A percentile compares a stretch with the other conserved stretches of the same genome.
phyloP scores from a whole-genome alignment of 495 filamentous ascomycete species.

The Glarea lozoyensis region DNA sequence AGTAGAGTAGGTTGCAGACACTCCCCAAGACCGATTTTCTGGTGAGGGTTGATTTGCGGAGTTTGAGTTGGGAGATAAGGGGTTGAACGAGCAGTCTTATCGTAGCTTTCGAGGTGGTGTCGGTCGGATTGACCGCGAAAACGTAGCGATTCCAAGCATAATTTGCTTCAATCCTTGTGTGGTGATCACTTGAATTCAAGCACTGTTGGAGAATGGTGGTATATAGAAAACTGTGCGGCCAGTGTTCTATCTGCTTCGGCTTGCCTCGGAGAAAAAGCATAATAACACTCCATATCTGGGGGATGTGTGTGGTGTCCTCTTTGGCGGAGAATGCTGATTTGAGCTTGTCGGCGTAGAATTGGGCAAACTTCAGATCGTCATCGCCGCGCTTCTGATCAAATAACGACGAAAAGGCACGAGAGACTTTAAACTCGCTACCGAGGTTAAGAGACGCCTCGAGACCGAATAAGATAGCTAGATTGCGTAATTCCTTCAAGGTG shows the following conservation, averaged over 20 bases:
- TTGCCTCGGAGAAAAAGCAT: slow-evolving; percentile 64
- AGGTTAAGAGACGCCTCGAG: slow-evolving; percentile 53
- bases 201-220: slow-evolving; percentile 68
- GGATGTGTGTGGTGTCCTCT: slow-evolving; percentile 58
- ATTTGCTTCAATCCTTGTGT: slow-evolving; percentile 67
- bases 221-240: slow-evolving; percentile 66
- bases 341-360: slow-evolving; percentile 59
- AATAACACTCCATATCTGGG: slow-evolving; percentile 80
- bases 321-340: slow-evolving; percentile 53
- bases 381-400: slow-evolving; percentile 48
- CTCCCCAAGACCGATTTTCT: slow-evolving; percentile 55
- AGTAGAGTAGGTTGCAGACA: slow-evolving; percentile 77
- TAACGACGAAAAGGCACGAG: slow-evolving; percentile 54
- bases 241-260: slow-evolving; percentile 50
- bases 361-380: slow-evolving; percentile 39
- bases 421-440: slow-evolving; percentile 55
- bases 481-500: slow-evolving; percentile 62
- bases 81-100: slow-evolving; percentile 62
- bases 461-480: slow-evolving; percentile 64
- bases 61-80: slow-evolving; percentile 58
- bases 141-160: slow-evolving; percentile 78
- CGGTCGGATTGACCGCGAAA: slow-evolving; percentile 54
- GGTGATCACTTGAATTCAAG: slow-evolving; percentile 69
- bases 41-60: slow-evolving; percentile 43
- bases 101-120: slow-evolving; percentile 44